Base-by-base conservation (phyloP, 306 rosid genomes). In the Medicago truncatula region DNA sequence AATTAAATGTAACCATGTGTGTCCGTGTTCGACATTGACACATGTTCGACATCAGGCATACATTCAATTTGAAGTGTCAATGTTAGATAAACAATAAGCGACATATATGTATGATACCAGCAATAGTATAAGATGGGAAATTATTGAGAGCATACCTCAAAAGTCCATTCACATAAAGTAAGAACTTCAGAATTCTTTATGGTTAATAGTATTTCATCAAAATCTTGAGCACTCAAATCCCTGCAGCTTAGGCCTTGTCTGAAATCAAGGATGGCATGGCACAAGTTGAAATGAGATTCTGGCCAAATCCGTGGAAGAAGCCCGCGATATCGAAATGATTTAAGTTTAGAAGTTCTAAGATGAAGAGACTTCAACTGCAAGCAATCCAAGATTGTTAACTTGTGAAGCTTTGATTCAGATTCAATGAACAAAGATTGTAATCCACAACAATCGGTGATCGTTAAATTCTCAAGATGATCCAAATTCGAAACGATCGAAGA, bases 131-230 rank as follows among this genome's bases (percentile, higher is more conserved):
- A 9, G 11, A 25, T 59, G 16, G 17, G 17, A 20, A 61, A 20
- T 13, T 15, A 18, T 8, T 7, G 38, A 67, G 43, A 63, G 53
- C 78, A 69, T 80, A 93, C 98, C 97, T 88, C 80, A 70, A 86
- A 88, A 85, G 82, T 89, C 98, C 97, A 93, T 71, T 80, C 58
- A 67, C 98, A 81, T 11, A 91, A 70, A 7, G 92, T 86, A 56
- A 93, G 93, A 54, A 76, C 31, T 80, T 79, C 65, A 68, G 90
- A 78, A 67, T 93, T 93, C 81, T 93, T 93, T 3, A 93, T 74
- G 62, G 97, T 88, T 54, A 93, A 78, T 3, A 93, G 65, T 78
- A 83, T 58, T 13, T 91, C 83, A 61, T 91, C 88, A 47, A 93
- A 93, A 54, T 93, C 86, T 67, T 67, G 70, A 72, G 84, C 62